Base-by-base conservation (phyloP, 139 green algal species). In the Chlorella vulgaris region DNA sequence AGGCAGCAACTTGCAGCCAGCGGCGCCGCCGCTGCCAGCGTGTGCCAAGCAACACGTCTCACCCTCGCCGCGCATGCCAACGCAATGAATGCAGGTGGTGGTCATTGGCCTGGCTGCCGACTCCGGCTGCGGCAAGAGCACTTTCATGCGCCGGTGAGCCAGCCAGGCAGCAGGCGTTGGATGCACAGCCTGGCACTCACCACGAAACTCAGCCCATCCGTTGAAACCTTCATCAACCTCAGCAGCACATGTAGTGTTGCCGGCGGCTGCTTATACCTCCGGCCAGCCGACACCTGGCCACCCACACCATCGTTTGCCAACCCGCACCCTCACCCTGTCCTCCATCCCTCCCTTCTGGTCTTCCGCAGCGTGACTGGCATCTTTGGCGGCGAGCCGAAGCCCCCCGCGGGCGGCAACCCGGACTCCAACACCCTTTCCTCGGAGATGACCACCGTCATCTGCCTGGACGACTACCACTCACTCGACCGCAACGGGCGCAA, bases 391-490 rank as follows among this genome's bases (percentile, higher is more conserved):
- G 82, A 84, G 33, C 90, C 97, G 66, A 93, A 95, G 85, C 93
- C 97, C 65, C 97, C 97, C 24, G 87, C 87, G 71, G 96, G 93
- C 70, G 95, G 95, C 89, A 98, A 98, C 91, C 95, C 95, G 42
- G 97, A 99, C 92, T 95, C 87, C 74, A 99, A 99, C 95, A 99
- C 97, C 2, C 93, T 99, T 29, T 94, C 99, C 84, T 96, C 88
- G 78, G 97, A 99, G 88, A 98, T 95, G 87, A 98, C 97, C 83
- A 99, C 97, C 36, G 97, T 99, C 67, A 98, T 99, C 89, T 99
- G 97, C 94, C 91, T 99, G 74, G 97, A 99, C 76, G 97, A 99
- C 90, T 99, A 99, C 92, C 97, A 99, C 87, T 90, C 80, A 81
- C 91, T 98, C 69, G 97, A 99, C 90, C 90, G 97, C 76, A 92